Conservation (phyloP, 306 rosid species). For the Cercis canadensis region DNA sequence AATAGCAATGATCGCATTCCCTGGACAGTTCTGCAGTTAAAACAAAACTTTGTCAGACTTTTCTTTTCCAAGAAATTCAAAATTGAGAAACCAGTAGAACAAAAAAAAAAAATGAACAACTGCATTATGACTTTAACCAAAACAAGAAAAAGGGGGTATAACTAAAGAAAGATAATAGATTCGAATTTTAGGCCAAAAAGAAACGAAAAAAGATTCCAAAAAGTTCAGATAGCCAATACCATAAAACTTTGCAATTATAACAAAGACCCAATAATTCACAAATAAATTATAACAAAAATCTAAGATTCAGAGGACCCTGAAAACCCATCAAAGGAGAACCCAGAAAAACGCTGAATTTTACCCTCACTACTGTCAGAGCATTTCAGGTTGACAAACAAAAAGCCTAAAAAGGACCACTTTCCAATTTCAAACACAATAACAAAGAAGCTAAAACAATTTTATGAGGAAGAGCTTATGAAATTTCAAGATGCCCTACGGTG, state of each 20-base stretch:
- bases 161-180: conserved; percentile 18
- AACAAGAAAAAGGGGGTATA: conserved; percentile 8
- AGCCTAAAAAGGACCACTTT: conserved; percentile 32
- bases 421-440: conserved; percentile 13
- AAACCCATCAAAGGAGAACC: conserved; percentile 40
- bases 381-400: conserved; percentile 34
- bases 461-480: conserved; percentile 19
- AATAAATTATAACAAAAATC: conserved; percentile 29
- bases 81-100: conserved; percentile 33
- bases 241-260: conserved; percentile 18
- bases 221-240: conserved; percentile 31
- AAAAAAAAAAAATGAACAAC: conserved; percentile 20
- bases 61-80: conserved; percentile 1
- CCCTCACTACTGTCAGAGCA: conserved; percentile 33
- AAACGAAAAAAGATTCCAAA: conserved; percentile 35
- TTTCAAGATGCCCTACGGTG: conserved; percentile 2
- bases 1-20: conserved; percentile 47
- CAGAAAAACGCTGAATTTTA: conserved; percentile 10
- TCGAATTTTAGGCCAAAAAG: conserved; percentile 19
- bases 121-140: background rate
- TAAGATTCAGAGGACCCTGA: conserved; percentile 49
- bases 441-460: conserved; percentile 11
- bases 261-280: conserved; percentile 30
- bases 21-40: conserved; percentile 33
- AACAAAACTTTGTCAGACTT: conserved; percentile 43